phyloP scores from a whole-genome alignment of 345 rosid species.

The Turritis glabra region DNA sequence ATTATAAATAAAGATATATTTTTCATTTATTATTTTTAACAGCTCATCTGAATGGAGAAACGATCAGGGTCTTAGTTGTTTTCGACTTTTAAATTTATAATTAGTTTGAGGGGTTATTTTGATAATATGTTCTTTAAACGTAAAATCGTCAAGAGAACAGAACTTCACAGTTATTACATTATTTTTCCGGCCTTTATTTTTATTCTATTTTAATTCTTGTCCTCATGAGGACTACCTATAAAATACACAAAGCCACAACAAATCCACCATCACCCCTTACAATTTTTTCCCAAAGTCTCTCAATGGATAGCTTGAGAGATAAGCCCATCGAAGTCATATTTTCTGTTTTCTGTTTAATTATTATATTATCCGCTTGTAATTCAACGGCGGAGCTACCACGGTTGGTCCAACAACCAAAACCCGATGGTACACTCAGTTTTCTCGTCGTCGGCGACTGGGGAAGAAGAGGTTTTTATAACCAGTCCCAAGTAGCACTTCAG shows the following conservation, averaged over 20 bases:
- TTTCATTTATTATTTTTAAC: too few relatives aligned
- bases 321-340: background rate
- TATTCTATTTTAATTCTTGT: background rate
- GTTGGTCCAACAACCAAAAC: constrained; percentile 47
- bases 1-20: too few relatives aligned
- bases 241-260: constrained; percentile 16
- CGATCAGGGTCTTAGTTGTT: too few relatives aligned
- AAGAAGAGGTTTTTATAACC: constrained; percentile 62
- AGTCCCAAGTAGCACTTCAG: constrained; percentile 69
- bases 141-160: background rate
- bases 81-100: too few relatives aligned
- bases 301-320: constrained; percentile 38
- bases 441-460: constrained; percentile 88
- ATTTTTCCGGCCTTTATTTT: background rate
- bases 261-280: background rate
- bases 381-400: constrained; percentile 47
- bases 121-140: background rate
- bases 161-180: background rate
- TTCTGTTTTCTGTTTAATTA: background rate
- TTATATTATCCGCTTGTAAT: background rate
- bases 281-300: constrained; percentile 5
- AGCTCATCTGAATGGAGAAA: too few relatives aligned
- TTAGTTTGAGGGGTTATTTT: background rate
- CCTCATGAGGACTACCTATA: constrained; percentile 22
- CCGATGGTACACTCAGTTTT: constrained; percentile 58